Conservation (phyloP, 2,329 filamentous ascomycete genomes). For the Colletotrichum navitas region DNA sequence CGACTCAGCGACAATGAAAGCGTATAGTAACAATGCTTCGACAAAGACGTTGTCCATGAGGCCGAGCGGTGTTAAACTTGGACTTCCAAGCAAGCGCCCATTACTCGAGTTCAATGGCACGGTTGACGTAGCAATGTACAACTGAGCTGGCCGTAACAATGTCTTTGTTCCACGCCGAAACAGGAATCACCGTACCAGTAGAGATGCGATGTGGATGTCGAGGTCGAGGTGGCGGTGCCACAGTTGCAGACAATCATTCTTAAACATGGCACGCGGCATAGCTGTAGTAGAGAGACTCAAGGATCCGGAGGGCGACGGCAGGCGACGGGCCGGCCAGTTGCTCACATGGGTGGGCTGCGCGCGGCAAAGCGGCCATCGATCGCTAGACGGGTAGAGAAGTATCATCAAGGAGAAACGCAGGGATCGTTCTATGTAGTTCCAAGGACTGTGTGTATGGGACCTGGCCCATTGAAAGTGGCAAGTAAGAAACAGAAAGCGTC, state of each 20-base stretch:
- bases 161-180: background rate
- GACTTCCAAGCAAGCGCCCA: background rate
- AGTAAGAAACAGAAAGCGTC: conserved; percentile 11
- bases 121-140: background rate
- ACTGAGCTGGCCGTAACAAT: background rate
- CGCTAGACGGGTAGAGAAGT: background rate
- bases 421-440: conserved; percentile 3
- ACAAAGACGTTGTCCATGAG: background rate
- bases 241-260: background rate
- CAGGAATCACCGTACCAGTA: background rate
- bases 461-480: background rate
- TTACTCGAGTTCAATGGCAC: background rate
- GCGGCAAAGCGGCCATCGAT: background rate
- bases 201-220: background rate
- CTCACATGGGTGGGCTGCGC: conserved; percentile 18
- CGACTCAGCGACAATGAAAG: background rate
- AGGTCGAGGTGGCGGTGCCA: background rate
- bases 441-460: conserved; percentile 9
- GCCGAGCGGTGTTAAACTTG: background rate
- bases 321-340: conserved; percentile 13
- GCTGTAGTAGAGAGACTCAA: background rate
- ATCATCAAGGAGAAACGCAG: conserved; percentile 8
- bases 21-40: background rate
- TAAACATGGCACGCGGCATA: conserved; percentile 20
- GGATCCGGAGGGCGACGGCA: background rate